Conservation (phyloP, 805 yeast species). For the Candida montana region DNA sequence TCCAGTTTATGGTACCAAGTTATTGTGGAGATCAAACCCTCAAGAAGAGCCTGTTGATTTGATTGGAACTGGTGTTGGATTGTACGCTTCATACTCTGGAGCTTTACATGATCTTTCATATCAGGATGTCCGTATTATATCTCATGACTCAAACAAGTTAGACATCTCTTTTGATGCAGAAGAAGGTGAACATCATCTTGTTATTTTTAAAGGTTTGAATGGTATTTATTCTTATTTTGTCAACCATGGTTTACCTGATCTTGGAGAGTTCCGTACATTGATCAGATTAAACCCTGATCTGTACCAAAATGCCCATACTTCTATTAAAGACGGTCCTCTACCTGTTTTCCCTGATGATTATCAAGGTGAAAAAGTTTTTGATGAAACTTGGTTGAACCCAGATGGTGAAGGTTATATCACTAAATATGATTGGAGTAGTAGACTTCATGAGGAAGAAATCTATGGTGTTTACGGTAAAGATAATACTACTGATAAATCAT, state of each 20-base stretch:
- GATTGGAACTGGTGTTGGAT: constrained; percentile 1
- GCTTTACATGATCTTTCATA: neutral
- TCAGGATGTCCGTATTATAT: constrained; percentile 1
- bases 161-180: constrained; percentile 6
- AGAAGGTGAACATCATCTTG: constrained; percentile 6
- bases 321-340: constrained; percentile 2
- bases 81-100: constrained; percentile 4
- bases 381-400: constrained; percentile 3
- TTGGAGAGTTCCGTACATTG: constrained; percentile 4
- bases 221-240: constrained; percentile 5
- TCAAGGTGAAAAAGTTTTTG: constrained; percentile 1
- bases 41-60: constrained; percentile 4
- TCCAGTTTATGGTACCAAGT: neutral
- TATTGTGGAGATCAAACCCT: constrained; percentile 1
- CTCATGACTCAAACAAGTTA: constrained; percentile 2
- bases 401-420: constrained; percentile 3
- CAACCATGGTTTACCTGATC: constrained; percentile 1
- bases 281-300: constrained; percentile 4
- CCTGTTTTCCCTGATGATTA: constrained; percentile 3
- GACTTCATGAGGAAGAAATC: constrained; percentile 4
- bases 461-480: constrained; percentile 5
- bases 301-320: constrained; percentile 5
- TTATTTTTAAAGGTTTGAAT: constrained; percentile 3
- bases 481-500: neutral
- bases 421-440: constrained; percentile 6